Conservation (phyloP, 2,329 filamentous ascomycete genomes). For the Tolypocladium inflatum region DNA sequence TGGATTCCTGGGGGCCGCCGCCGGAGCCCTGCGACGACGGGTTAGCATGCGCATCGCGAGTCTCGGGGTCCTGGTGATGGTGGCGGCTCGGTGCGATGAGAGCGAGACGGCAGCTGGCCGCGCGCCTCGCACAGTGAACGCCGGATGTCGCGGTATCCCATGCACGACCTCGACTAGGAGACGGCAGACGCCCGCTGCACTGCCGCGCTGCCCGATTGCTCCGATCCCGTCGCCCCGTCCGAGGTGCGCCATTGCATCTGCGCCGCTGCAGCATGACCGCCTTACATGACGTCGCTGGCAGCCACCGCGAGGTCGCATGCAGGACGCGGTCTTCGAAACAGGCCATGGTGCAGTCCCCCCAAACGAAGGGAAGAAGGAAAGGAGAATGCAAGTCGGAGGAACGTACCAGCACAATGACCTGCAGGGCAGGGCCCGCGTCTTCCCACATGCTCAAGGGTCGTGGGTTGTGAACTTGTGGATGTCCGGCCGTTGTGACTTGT, state of each 20-base stretch:
- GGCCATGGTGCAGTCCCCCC: too few species aligned
- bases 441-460: constrained; percentile 12
- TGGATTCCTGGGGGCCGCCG: constrained; percentile 83
- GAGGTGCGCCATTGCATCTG: neutral
- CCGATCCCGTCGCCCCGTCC: neutral
- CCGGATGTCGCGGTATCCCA: neutral
- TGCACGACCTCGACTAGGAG: neutral
- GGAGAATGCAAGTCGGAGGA: neutral
- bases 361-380: too few species aligned
- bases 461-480: neutral
- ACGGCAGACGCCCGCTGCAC: neutral
- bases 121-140: neutral
- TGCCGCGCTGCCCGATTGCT: neutral
- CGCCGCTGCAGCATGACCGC: neutral
- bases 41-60: constrained; percentile 12
- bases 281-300: neutral
- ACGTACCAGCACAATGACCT: constrained; percentile 68
- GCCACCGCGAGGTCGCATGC: neutral
- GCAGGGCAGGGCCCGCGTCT: constrained; percentile 42
- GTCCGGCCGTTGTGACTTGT: neutral
- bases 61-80: neutral
- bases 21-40: constrained; percentile 59
- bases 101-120: neutral
- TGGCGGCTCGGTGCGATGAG: neutral
- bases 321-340: neutral